Conservation (phyloP, 140 eudicot genomes). For the Ambrosia hybrid region DNA sequence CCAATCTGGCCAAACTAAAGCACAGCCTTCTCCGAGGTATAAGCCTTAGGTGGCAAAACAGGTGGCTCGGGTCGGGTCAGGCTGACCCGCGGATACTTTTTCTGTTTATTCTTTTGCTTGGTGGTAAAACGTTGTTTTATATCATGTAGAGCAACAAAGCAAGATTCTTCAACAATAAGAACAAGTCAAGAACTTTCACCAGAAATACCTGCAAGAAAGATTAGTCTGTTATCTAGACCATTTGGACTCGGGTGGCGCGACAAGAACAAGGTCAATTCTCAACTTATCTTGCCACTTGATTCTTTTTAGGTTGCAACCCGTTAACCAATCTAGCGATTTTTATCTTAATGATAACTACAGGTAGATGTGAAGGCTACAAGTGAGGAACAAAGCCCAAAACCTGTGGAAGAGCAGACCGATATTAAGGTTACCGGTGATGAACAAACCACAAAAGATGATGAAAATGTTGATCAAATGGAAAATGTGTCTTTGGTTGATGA, state of each 20-base stretch:
- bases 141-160: slow-evolving; percentile 31
- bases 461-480: slow-evolving; percentile 51
- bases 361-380: slow-evolving; percentile 35
- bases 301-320: background rate
- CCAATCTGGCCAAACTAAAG: slow-evolving; percentile 85
- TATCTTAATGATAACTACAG: slow-evolving; percentile 34
- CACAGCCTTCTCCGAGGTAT: slow-evolving; percentile 92
- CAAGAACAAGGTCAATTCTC: slow-evolving; percentile 67
- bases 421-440: slow-evolving; percentile 23
- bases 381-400: slow-evolving; percentile 41
- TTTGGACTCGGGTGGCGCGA: slow-evolving; percentile 97
- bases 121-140: background rate
- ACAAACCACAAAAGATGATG: too few relatives aligned
- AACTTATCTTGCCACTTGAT: background rate
- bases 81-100: background rate
- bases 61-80: background rate
- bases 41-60: background rate
- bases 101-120: background rate
- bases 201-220: slow-evolving; percentile 71
- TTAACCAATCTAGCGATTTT: background rate
- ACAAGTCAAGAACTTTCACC: slow-evolving; percentile 57
- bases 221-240: slow-evolving; percentile 81
- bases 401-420: slow-evolving; percentile 34
- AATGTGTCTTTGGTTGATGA: slow-evolving; percentile 36
- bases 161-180: slow-evolving; percentile 41